phyloP scores from a whole-genome alignment of 2,329 filamentous ascomycete genomes.

The Cadophora sp. region DNA sequence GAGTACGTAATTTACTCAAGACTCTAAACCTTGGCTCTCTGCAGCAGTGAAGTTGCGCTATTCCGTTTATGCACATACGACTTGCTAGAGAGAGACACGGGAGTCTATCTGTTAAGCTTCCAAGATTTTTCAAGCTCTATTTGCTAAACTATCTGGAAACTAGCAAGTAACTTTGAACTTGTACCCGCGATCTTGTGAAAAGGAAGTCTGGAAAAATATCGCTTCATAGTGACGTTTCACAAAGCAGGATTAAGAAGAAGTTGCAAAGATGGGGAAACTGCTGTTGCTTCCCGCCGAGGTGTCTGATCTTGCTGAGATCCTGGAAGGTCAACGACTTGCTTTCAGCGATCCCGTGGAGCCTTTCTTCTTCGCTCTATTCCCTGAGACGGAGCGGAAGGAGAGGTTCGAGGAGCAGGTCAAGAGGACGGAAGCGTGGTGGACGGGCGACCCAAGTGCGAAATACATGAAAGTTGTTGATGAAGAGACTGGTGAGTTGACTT shows the following conservation, averaged over 20 bases:
- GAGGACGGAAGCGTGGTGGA: constrained; percentile 32
- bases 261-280: not conserved
- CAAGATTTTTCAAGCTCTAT: not conserved
- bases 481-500: constrained; percentile 28
- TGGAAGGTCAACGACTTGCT: constrained; percentile 28
- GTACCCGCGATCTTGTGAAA: not conserved
- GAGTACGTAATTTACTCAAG: not conserved
- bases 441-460: constrained; percentile 23
- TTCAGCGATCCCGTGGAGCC: constrained; percentile 33
- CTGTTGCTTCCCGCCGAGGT: constrained; percentile 5
- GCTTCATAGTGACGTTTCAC: not conserved
- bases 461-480: constrained; percentile 36
- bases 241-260: not conserved
- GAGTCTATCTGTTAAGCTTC: not conserved
- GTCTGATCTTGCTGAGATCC: constrained; percentile 28
- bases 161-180: not conserved
- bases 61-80: not conserved
- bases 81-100: not conserved
- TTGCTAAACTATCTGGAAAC: not conserved
- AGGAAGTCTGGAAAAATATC: too few relatives aligned
- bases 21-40: not conserved
- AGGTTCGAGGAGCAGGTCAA: constrained; percentile 23
- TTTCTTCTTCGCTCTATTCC: constrained; percentile 32
- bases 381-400: constrained; percentile 26
- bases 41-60: not conserved